Evolutionary conservation across 2,329 filamentous ascomycete genomes (phyloP), one percentile per base, ranked within the genome.

Genomic region (Aspergillus jensenii): DNA sequence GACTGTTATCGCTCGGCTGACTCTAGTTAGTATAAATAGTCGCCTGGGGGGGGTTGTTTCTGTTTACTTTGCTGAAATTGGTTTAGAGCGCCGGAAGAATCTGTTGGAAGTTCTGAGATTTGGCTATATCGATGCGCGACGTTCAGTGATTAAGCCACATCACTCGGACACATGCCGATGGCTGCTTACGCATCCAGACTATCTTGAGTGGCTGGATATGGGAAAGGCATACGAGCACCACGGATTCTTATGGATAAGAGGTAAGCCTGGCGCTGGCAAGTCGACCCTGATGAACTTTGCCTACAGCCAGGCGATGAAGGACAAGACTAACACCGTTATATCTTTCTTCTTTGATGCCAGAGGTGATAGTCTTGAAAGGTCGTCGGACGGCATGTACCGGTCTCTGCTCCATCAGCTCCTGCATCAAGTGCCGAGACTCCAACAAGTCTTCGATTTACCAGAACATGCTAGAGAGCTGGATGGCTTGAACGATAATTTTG

Each of bases 141-240:
- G 68, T 7, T 53, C 55, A 15, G 74, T 65, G 4, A 77, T 82
- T 55, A 72, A 74, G 43, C 60, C 52, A 1, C 76, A 74, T 0
- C 68, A 78, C 17, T 60, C 59, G 0, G 66, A 68, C 17, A 82
- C 78, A 2, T 81, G 78, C 44, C 46, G 65, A 46, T 82, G 79
- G 79, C 56, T 81, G 0, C 64, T 79, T 1, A 51, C 63, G 1
- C 68, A 71, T 6, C 45, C 67, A 1, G 55, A 68, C 8, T 81
- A 78, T 48, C 17, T 60, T 6, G 57, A 60, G n/a, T 82, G 79
- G 79, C 66, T 74, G 8, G 65, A 78, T 43, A 33, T 58, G 1
- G 49, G 46, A 2, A 60, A 68, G 23, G 23, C 66, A 3, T 1
- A 12, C 0, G 40, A 65, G n/a, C 62, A 73, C 43, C 56, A 66